Evolutionary conservation across 2,329 filamentous ascomycete genomes (phyloP), one percentile per base, ranked within the genome.

Genomic region (Fusarium begoniae): DNA sequence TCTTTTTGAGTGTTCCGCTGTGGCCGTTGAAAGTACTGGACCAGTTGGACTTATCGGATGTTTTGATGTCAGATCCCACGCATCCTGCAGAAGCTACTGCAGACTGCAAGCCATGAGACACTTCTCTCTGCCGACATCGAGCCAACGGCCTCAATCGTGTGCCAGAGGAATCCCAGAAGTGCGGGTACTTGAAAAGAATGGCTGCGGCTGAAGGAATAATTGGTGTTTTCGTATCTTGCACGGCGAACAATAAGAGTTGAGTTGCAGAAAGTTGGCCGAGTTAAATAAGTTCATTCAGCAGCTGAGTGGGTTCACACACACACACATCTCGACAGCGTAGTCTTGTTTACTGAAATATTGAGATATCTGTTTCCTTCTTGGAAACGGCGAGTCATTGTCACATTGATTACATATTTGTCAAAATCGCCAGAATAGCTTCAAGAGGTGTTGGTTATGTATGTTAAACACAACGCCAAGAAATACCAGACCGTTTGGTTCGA

Each of bases 91-190:
- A 40, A 40, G 51, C 51, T 54, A 54, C 51, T 54, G 51, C 51
- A 55, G 35, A 78, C 74, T 77, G 75, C 69, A 77, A 69, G 75
- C 67, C 66, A 75, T 71, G 63, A 53, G 66, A 66, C 69, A 60
- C 57, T 65, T 73, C 60, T 59, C 59, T 72, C 45, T 70, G 59
- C 62, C 64, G 71, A 68, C 65, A 69, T 72, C 58, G 73, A 72
- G 44, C 47, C 72, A 66, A 70, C 41, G 68, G 56, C 28, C 53
- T 51, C 48, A 41, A 61, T 60, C 40, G 58, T 58, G 65, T 74
- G 62, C 70, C 48, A 57, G 63, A 58, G 48, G 43, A 53, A 44
- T 37, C 51, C 63, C 63, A 67, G 64, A 30, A 57, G 35, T 44
- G 55, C 53, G 58, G 58, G 55, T 50, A 65, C 61, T 66, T 66